Percentiles rank a stretch among this genome's conserved stretches.
These are phyloP conservation scores for Boletus rubescentipes DNA, from an alignment of 768 basidiomycete genomes.

Conservation along the genomic window DNA sequence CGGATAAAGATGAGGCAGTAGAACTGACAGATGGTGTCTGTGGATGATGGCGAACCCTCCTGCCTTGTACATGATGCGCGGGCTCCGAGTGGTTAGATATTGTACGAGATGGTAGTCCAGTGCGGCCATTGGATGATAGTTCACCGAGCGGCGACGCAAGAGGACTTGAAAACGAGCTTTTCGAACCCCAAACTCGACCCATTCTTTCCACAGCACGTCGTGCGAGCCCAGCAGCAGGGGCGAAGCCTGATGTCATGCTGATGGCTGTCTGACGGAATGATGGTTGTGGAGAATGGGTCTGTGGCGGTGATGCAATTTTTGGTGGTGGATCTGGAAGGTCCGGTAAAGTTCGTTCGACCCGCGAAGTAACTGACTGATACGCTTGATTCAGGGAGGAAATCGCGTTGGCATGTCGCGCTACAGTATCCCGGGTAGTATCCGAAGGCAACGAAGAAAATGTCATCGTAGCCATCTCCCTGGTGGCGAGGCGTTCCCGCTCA, in stretches of 20 bases:
- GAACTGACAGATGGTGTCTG: conserved; percentile 61
- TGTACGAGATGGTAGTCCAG: conserved; percentile 37
- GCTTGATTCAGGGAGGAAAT: conserved; percentile 21
- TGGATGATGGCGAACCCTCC: conserved; percentile 51
- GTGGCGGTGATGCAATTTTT: conserved; percentile 8
- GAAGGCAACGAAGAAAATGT: conserved; percentile 36
- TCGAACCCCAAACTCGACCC: conserved; percentile 60
- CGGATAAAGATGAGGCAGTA: conserved; percentile 48
- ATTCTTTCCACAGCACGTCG: conserved; percentile 78
- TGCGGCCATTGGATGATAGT: conserved; percentile 37
- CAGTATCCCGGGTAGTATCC: conserved; percentile 25
- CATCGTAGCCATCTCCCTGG: conserved; percentile 41
- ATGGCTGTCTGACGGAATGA: conserved; percentile 64
- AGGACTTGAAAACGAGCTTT: conserved; percentile 35
- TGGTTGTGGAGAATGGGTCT: conserved; percentile 22
- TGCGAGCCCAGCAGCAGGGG: conserved; percentile 72
- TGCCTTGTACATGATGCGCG: conserved; percentile 20
- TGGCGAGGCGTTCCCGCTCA: conserved; percentile 44
- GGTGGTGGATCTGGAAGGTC: conserved; percentile 26
- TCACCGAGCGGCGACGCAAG: conserved; percentile 48
- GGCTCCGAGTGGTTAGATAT: conserved; percentile 41
- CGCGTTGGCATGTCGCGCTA: conserved; percentile 23
- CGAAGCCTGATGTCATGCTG: conserved; percentile 67
- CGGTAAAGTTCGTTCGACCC: conserved; percentile 30
- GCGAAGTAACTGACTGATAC: conserved; percentile 29